Evolutionary conservation across 2,329 filamentous ascomycete genomes (phyloP).

Genomic region (Paracoccidioides lutzii): DNA sequence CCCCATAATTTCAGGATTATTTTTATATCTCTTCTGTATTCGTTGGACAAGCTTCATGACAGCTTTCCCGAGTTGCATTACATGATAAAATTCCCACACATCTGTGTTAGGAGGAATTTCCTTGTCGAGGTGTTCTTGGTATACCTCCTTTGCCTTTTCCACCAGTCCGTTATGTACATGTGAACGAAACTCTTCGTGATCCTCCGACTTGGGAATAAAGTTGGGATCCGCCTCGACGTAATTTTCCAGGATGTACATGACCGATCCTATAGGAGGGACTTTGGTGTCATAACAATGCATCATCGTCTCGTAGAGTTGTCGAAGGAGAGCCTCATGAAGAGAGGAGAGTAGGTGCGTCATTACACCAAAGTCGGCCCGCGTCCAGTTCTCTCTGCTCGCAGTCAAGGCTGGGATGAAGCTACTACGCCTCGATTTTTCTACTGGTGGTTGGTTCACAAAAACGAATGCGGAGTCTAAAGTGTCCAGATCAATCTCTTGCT

Average conservation of each 20-base stretch:
- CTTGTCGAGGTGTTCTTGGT: constrained; percentile 63
- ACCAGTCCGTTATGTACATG: constrained; percentile 61
- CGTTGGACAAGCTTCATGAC: constrained; percentile 76
- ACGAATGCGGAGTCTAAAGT: constrained; percentile 75
- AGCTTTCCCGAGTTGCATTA: constrained; percentile 75
- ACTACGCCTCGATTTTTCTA: constrained; percentile 45
- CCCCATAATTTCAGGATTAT: constrained; percentile 78
- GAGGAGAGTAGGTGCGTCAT: constrained; percentile 64
- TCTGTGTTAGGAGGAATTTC: constrained; percentile 68
- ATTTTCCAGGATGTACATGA: constrained; percentile 68
- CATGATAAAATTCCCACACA: constrained; percentile 80
- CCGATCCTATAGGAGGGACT: constrained; percentile 62
- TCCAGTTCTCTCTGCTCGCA: constrained; percentile 53
- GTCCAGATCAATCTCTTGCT: constrained; percentile 67
- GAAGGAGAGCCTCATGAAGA: constrained; percentile 68
- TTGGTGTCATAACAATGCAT: constrained; percentile 84
- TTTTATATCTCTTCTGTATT: constrained; percentile 84
- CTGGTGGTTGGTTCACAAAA: constrained; percentile 59
- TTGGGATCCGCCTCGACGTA: constrained; percentile 69
- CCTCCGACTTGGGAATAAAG: constrained; percentile 58
- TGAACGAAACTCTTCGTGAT: constrained; percentile 57
- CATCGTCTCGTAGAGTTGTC: constrained; percentile 78
- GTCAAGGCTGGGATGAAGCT: constrained; percentile 37
- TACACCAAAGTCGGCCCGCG: constrained; percentile 51
- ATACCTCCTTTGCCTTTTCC: constrained; percentile 63